Evolutionary conservation across 163 green algal species (phyloP), one percentile per base, ranked within the genome.

Genomic region (Volvox carteri): DNA sequence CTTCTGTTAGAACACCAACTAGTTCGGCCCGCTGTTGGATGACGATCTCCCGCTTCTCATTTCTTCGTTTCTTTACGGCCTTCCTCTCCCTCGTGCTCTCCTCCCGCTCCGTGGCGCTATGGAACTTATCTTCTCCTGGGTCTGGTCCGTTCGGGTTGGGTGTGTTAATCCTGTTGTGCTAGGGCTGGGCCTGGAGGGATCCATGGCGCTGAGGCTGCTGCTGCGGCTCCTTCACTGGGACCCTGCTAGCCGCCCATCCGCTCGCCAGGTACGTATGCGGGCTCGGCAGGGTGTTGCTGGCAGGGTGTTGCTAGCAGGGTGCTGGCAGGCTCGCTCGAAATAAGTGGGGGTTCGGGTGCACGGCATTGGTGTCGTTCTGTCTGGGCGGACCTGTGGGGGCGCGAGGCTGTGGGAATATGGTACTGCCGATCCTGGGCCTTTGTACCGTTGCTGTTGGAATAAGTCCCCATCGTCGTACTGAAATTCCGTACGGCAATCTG

Each of bases 211-310:
- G 37, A 48, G 88, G 7, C 86, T 94, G 70, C 88, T 94, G 58
- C 37, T 78, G 85, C 46, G 30, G 23, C 84, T 94, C 35, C 88
- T 94, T 48, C 88, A 93, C 74, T 94, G 92, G 92, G 90, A 92
- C 21, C 92, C 92, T 30, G 58, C 58, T n/a, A 54, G 60, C 8
- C 48, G 92, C 14, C 92, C 92, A 0, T 93, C 90, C 2, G 70
- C 92, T 8, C 62, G 46, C 28, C 83, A 92, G 73, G 92, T 87
- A 50, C 7, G 30, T 30, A 23, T 19, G 54, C 3, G 28, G 5
- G 54, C 5, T 23, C 54, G 54, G 54, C 54, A 19, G 3, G 54
- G 54, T 2, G 54, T 19, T 5, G 28, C 3, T 65, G 54, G 28
- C 8, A 65, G 19, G 54, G 28, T 65, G 28, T 30, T 60, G 50